Conservation (phyloP, 495 filamentous ascomycete genomes). For the Trichoderma erinaceum region DNA sequence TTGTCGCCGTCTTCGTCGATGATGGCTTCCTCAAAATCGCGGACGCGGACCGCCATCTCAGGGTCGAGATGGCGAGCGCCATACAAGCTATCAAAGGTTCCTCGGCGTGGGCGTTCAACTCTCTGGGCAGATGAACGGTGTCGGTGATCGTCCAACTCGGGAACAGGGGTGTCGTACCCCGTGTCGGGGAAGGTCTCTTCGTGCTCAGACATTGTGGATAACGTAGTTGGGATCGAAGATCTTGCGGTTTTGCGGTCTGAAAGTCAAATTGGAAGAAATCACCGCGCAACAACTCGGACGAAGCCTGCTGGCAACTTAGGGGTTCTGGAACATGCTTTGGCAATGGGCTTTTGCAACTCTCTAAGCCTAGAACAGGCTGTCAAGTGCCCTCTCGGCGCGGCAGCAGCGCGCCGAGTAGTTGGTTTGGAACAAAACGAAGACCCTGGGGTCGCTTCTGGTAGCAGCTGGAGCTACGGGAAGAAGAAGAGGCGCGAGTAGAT, state of each 20-base stretch:
- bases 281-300: conserved; percentile 14
- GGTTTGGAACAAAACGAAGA: conserved; percentile 14
- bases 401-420: conserved; percentile 15
- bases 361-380: neutral
- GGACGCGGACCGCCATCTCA: conserved; percentile 29
- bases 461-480: neutral
- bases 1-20: conserved; percentile 67
- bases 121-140: conserved; percentile 62
- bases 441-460: conserved; percentile 3
- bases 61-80: conserved; percentile 38
- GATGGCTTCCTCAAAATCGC: conserved; percentile 69
- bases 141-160: conserved; percentile 90
- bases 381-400: conserved; percentile 15
- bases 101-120: conserved; percentile 45
- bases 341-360: neutral
- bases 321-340: conserved; percentile 16
- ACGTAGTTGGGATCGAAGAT: neutral
- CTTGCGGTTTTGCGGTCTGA: neutral
- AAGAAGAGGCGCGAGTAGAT: neutral
- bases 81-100: conserved; percentile 49
- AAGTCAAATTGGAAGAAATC: neutral
- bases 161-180: conserved; percentile 67
- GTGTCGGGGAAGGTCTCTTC: conserved; percentile 41
- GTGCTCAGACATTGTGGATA: conserved; percentile 50
- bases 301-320: conserved; percentile 15